These are phyloP conservation scores for Apiospora sp. DNA, from an alignment of 2,329 filamentous ascomycete genomes.

Conservation along the genomic window DNA sequence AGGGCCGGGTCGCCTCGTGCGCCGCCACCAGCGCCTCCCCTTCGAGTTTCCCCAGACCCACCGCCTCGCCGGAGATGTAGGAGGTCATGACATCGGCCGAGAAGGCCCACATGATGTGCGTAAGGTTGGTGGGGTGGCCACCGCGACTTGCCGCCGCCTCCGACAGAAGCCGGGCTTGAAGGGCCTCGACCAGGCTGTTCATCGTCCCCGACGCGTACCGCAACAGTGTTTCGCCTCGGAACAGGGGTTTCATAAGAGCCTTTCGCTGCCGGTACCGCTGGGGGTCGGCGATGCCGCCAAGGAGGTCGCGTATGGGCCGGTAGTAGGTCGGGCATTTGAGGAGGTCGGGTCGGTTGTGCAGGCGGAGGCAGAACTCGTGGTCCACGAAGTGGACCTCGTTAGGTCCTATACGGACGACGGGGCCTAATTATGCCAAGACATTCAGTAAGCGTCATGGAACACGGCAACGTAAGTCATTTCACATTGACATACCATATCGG, in stretches of 20 bases:
- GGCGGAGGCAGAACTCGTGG: background rate
- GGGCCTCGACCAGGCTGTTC: background rate
- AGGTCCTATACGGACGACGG: background rate
- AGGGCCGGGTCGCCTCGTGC: conserved; percentile 8
- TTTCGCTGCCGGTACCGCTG: background rate
- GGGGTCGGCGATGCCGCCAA: background rate
- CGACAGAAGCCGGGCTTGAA: background rate
- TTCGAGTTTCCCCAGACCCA: background rate
- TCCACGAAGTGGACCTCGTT: background rate
- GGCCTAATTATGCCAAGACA: background rate
- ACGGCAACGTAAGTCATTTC: background rate
- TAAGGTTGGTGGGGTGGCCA: background rate
- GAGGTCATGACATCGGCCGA: background rate
- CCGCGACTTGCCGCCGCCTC: background rate
- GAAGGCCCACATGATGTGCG: conserved; percentile 2
- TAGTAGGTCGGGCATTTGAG: conserved; percentile 1
- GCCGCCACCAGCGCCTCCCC: background rate
- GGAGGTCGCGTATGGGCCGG: background rate
- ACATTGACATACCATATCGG: background rate
- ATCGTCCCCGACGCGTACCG: background rate
- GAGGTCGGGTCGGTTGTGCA: conserved; percentile 1
- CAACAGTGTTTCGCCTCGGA: background rate
- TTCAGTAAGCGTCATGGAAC: background rate
- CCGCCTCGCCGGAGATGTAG: background rate
- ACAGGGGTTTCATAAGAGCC: background rate